Percentiles rank a stretch among this genome's conserved stretches.
phyloP scores from a whole-genome alignment of 2,329 filamentous ascomycete species.

The Cryphonectria japonica region DNA sequence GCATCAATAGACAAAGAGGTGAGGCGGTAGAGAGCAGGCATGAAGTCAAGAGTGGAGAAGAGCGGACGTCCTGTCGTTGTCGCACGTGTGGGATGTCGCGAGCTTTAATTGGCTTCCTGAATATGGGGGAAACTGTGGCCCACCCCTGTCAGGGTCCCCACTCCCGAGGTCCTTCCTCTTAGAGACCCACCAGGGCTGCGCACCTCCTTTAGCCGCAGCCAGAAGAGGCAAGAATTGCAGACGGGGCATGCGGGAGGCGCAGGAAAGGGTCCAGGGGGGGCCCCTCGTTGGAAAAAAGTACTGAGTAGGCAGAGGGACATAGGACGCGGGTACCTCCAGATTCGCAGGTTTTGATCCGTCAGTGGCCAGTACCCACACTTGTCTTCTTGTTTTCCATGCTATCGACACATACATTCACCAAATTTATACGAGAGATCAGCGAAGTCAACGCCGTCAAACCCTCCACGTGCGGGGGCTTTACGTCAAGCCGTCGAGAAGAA shows the following conservation, averaged over 20 bases:
- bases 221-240: conserved; percentile 3
- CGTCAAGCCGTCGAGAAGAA: neutral
- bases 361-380: neutral
- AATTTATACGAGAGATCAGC: conserved; percentile 14
- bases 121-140: conserved; percentile 13
- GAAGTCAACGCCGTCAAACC: neutral
- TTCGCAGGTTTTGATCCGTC: conserved; percentile 5
- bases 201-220: conserved; percentile 5
- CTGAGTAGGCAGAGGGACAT: neutral
- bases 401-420: neutral
- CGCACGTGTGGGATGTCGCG: conserved; percentile 10
- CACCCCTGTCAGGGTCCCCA: neutral
- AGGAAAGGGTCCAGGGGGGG: neutral
- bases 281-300: neutral
- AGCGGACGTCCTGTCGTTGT: conserved; percentile 13
- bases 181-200: neutral
- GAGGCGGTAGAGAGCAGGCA: neutral
- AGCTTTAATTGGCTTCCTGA: conserved; percentile 12
- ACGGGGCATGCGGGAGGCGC: conserved; percentile 8
- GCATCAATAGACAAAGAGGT: neutral
- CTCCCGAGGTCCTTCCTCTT: neutral
- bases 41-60: conserved; percentile 11
- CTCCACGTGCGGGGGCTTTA: neutral
- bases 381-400: neutral
- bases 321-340: neutral